These are phyloP conservation scores for Tetrahymena thermophila DNA, from an alignment of 73 alveolate genomes.

Conservation along the genomic window DNA sequence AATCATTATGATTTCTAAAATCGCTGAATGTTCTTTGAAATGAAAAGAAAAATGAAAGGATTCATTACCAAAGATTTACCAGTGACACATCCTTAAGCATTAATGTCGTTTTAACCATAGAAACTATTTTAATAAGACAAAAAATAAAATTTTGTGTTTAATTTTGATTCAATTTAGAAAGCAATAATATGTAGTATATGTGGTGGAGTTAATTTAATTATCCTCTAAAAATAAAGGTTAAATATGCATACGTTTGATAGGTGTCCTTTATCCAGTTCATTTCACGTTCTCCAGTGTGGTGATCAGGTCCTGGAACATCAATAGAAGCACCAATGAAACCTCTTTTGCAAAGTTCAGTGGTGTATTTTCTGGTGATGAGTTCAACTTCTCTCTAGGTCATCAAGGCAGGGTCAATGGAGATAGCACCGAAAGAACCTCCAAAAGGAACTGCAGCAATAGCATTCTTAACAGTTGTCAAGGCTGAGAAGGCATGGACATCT, in stretches of 20 bases:
- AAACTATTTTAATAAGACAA: neutral
- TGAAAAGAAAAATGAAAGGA: neutral
- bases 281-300: conserved; percentile 77
- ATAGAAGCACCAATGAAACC: conserved; percentile 66
- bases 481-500: conserved; percentile 67
- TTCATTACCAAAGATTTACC: conserved; percentile 59
- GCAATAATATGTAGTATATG: neutral
- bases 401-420: conserved; percentile 60
- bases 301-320: conserved; percentile 85
- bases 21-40: neutral
- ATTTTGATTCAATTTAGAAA: neutral
- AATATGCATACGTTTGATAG: conserved; percentile 9
- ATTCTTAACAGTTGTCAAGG: conserved; percentile 61
- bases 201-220: neutral
- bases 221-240: neutral
- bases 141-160: neutral
- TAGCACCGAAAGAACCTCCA: conserved; percentile 83
- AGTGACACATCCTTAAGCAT: conserved; percentile 72
- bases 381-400: conserved; percentile 54
- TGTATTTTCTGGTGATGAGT: conserved; percentile 69
- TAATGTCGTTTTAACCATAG: conserved; percentile 59
- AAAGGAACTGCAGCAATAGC: conserved; percentile 62
- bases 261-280: conserved; percentile 89
- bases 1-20: neutral
- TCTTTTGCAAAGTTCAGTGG: conserved; percentile 71